Evolutionary conservation across 352 stramenopile species (phyloP), one percentile per base, ranked within the genome.

Genomic region (Phytophthora sansomeana): DNA sequence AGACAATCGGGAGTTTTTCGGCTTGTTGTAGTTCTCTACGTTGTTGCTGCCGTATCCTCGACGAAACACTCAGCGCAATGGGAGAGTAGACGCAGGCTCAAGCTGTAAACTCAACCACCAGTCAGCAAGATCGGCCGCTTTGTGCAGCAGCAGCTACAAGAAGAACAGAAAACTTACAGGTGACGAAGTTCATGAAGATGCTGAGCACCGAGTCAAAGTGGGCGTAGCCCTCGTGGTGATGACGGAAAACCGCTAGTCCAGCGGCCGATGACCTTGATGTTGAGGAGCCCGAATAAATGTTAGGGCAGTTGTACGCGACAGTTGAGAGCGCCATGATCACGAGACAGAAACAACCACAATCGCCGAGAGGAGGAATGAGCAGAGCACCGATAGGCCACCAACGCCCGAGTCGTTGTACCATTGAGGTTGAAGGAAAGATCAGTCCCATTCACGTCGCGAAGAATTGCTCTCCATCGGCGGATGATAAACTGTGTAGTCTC

Each of bases 131-230:
- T 24, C 21, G 21, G 21, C 21, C 3, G 1, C 3, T 24, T 24
- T 24, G 21, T 24, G 5, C 32, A 38, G 33, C 33, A 39, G 33
- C 10, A 39, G 9, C 33, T 39, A 11, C 32, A 14, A 36, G 8
- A 36, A 36, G 32, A 13, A 4, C 32, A 36, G 32, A 6, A 3
- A 36, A 36, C 32, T 0, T n/a, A 39, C 33, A 82, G 29, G 62
- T 63, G 67, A 82, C 78, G 63, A 82, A 69, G 70, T 82, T 82
- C 74, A 82, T 82, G 43, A 79, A 82, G 50, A 80, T 82, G 56
- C 76, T 75, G 47, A 82, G 67, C 39, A 82, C 74, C 3, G 54
- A 41, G 54, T 75, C 67, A n/a, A 82, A 80, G 52, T 82, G 61
- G 7, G 66, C 53, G 56, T 77, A 80, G 11, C 65, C 67, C 7